These are phyloP conservation scores for Alisma plantagoaquatica DNA, from an alignment of 106 monocot genomes.

Conservation along the genomic window DNA sequence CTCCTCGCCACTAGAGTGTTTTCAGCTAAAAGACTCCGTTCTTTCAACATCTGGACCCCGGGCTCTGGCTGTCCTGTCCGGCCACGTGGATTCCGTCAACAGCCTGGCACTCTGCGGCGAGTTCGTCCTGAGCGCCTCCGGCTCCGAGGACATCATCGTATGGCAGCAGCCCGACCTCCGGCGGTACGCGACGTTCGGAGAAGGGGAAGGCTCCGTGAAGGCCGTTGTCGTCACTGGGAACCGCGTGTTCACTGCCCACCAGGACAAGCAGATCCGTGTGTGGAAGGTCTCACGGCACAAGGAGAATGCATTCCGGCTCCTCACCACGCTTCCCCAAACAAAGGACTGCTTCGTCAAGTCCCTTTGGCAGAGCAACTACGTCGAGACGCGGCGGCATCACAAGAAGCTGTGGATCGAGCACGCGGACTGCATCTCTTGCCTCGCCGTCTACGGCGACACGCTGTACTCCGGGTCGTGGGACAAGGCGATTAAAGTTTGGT, in stretches of 20 bases:
- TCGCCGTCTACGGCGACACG: slow-evolving; percentile 27
- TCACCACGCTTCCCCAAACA: slow-evolving; percentile 44
- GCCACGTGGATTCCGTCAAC: slow-evolving; percentile 41
- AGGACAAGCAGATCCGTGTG: slow-evolving; percentile 60
- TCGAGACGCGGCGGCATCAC: slow-evolving; percentile 46
- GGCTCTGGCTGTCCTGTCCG: slow-evolving; percentile 35
- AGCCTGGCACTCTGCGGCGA: slow-evolving; percentile 70
- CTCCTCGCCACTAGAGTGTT: background rate
- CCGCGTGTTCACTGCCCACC: slow-evolving; percentile 70
- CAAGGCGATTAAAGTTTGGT: slow-evolving; percentile 70
- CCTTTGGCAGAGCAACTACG: slow-evolving; percentile 59
- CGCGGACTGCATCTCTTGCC: slow-evolving; percentile 70
- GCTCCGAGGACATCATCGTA: slow-evolving; percentile 43
- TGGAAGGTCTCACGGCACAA: slow-evolving; percentile 45
- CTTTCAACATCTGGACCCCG: slow-evolving; percentile 6
- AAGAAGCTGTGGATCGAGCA: slow-evolving; percentile 81
- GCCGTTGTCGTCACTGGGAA: slow-evolving; percentile 39
- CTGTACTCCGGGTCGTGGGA: slow-evolving; percentile 90
- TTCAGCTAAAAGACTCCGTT: background rate
- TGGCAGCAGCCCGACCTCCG: slow-evolving; percentile 72
- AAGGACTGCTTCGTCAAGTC: slow-evolving; percentile 42
- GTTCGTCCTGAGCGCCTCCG: slow-evolving; percentile 78
- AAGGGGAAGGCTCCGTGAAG: slow-evolving; percentile 54
- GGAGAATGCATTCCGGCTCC: slow-evolving; percentile 43
- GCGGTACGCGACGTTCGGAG: slow-evolving; percentile 49